Evolutionary conservation across 108 stramenopile genomes (phyloP), one percentile per base, ranked within the genome.

Genomic region (Bacterosira constricta): DNA sequence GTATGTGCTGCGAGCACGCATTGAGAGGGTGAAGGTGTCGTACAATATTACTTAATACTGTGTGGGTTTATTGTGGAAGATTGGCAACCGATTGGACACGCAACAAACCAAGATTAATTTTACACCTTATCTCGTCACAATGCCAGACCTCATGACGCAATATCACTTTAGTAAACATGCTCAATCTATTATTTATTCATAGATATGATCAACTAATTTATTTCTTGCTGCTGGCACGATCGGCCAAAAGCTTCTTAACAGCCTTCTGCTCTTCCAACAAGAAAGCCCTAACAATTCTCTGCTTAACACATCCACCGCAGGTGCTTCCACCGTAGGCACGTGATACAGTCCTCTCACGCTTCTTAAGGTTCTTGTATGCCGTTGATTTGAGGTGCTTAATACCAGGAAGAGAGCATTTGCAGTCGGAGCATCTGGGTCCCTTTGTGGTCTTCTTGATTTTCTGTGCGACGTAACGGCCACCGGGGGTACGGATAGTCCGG

Each of bases 241-340:
- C 98, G 27, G 93, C 90, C 76, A 99, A 88, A 36, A 99, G 85
- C 86, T 96, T 92, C 97, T 99, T 99, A 29, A 98, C 98, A 50
- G 97, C 97, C 97, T 99, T 99, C 75, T 98, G 97, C 87, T 99
- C 99, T 88, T 99, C 98, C 83, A 99, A 88, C 61, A 99, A 76
- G 81, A 99, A 99, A 32, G 99, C 99, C 75, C 99, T 82, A 51
- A 99, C 84, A 81, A 99, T 97, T 44, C 97, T 85, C 62, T 88
- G 66, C 67, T 90, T 90, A 44, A 99, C 97, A 81, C 98, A 98
- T 34, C 51, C 55, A 49, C 83, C 94, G 84, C 97, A 98, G 58
- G 69, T 71, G 47, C 86, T 80, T 30, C 99, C 99, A 39, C 99
- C 99, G 75, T 99, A 99, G 32, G 97, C 94, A 66, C 99, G 95